These are phyloP conservation scores for Entamoeba nuttalli DNA, from an alignment of 208 protist species.

Conservation along the genomic window DNA sequence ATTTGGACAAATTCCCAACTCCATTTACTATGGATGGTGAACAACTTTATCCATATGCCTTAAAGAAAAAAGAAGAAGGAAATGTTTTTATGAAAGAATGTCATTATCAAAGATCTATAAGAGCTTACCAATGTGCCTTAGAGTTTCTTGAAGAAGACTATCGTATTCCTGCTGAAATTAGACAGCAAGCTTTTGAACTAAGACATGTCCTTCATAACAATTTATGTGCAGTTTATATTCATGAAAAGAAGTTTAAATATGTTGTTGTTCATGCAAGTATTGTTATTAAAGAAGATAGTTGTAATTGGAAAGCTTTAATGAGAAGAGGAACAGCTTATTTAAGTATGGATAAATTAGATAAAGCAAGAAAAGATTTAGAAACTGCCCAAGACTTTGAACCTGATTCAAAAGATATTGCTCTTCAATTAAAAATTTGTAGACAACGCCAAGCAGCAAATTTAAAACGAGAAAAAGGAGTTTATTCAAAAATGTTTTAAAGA, in stretches of 20 bases:
- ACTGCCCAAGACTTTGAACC: not conserved
- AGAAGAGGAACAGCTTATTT: not conserved
- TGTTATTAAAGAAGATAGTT: not conserved
- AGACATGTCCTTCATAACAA: not conserved
- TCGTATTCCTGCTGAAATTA: not conserved
- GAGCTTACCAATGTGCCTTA: not conserved
- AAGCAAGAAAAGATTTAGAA: not conserved
- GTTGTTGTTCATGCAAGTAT: not conserved
- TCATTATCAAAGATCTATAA: not conserved
- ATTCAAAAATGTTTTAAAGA: not conserved
- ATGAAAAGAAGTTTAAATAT: not conserved
- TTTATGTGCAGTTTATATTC: not conserved
- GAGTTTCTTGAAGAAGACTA: not conserved
- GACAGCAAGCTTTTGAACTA: not conserved
- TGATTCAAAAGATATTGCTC: not conserved
- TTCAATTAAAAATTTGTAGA: not conserved
- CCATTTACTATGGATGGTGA: not conserved
- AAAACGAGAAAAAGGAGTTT: not conserved
- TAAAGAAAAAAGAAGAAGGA: not conserved
- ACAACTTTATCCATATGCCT: not conserved
- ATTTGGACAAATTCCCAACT: not conserved
- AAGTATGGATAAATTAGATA: not conserved
- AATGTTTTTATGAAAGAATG: not conserved
- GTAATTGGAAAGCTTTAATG: not conserved
- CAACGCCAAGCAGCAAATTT: not conserved